Percentiles rank a stretch among this genome's conserved stretches.
phyloP scores from a whole-genome alignment of 768 basidiomycete genomes.

The Auriculariales sp. region DNA sequence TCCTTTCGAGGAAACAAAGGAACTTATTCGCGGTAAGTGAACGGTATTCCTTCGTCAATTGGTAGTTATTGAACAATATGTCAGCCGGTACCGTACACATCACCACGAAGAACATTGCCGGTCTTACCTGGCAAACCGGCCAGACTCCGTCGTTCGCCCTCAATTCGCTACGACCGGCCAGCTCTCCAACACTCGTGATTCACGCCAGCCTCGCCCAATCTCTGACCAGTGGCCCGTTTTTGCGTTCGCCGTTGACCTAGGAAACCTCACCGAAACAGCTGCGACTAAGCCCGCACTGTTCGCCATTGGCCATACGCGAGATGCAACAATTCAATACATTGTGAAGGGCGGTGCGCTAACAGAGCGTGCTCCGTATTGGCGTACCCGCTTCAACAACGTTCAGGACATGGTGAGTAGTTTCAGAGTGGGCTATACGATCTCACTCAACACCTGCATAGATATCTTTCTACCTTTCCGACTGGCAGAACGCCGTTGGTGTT shows the following conservation, averaged over 20 bases:
- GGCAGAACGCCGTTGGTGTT: conserved; percentile 14
- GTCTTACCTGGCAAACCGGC: conserved; percentile 6
- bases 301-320: conserved; percentile 6
- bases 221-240: conserved; percentile 7
- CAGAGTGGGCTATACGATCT: neutral
- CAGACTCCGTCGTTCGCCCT: conserved; percentile 5
- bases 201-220: conserved; percentile 5
- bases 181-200: conserved; percentile 7
- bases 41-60: neutral
- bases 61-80: neutral
- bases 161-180: conserved; percentile 5
- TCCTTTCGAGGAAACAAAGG: neutral
- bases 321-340: conserved; percentile 7
- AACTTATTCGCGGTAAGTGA: neutral
- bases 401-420: neutral
- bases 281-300: conserved; percentile 5
- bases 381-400: neutral
- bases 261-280: conserved; percentile 2
- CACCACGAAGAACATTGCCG: neutral
- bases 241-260: conserved; percentile 5
- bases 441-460: conserved; percentile 12
- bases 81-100: neutral
- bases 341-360: conserved; percentile 2
- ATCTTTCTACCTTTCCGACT: conserved; percentile 18
- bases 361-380: neutral